Conservation (phyloP, 2,329 filamentous ascomycete species). For the Cordyceps fumosorosea region DNA sequence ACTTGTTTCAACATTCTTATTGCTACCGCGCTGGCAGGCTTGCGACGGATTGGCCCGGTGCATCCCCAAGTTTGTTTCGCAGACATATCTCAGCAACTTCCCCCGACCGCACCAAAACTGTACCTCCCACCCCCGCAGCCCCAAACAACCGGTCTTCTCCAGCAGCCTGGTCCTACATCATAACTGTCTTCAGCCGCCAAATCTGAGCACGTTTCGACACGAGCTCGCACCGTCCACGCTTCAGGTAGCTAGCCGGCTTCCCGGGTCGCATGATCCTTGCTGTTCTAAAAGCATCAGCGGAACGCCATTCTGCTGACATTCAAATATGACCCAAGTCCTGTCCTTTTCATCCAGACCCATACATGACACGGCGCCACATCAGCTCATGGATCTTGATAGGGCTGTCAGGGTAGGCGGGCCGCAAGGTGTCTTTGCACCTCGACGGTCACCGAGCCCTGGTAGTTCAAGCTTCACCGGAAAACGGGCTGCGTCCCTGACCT, state of each 20-base stretch:
- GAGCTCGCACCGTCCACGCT: background rate
- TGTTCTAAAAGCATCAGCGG: constrained; percentile 5
- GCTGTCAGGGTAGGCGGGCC: constrained; percentile 15
- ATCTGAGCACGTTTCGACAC: constrained; percentile 1
- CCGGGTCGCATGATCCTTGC: background rate
- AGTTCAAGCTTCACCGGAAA: constrained; percentile 27
- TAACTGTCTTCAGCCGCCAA: background rate
- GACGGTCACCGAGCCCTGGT: constrained; percentile 13
- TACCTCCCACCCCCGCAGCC: constrained; percentile 5
- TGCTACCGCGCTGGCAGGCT: background rate
- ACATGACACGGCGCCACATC: constrained; percentile 18
- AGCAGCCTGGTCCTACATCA: background rate
- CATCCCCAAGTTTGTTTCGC: constrained; percentile 3
- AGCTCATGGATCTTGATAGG: constrained; percentile 18
- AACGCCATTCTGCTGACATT: constrained; percentile 2
- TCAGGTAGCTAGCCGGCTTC: constrained; percentile 1
- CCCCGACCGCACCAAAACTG: background rate
- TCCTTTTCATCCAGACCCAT: constrained; percentile 19
- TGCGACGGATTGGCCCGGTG: background rate
- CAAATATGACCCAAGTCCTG: constrained; percentile 22
- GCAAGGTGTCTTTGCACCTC: constrained; percentile 12
- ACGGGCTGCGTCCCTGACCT: constrained; percentile 40
- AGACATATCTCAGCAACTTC: background rate
- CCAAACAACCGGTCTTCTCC: background rate
- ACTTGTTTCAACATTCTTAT: background rate